Evolutionary conservation across 2,329 filamentous ascomycete genomes (phyloP), one percentile per base, ranked within the genome.

Genomic region (Ophiostoma australiae): DNA sequence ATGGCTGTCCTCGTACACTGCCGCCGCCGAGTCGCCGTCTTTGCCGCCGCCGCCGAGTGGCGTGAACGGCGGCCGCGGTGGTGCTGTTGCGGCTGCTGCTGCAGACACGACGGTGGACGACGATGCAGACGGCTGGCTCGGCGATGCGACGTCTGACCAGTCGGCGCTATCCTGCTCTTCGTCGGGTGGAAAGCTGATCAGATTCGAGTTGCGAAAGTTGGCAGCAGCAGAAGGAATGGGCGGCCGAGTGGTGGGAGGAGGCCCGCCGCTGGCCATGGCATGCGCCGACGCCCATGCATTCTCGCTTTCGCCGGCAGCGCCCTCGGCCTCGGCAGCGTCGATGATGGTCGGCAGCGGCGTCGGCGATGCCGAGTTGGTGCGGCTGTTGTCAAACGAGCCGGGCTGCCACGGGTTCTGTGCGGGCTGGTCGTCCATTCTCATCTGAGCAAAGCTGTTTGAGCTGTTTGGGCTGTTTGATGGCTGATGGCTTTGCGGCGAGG

Each of bases 351-450:
- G n/a, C 41, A 70, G 48, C n/a, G 72, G 65, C 10, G 35, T 41
- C n/a, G 65, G n/a, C n/a, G 65, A 63, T 3, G 58, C 69, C 76
- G 78, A 78, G 27, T 77, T 76, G 37, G 76, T 76, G 31, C 73
- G 77, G n/a, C 76, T 76, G 20, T 75, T 75, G 6, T 78, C 78
- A 0, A 75, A 72, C 15, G 78, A 68, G 0, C 79, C 77, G 0
- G 81, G 81, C 69, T 82, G 79, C 83, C 82, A 84, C 0, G 83
- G 82, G 70, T 84, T 84, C 7, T 67, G 66, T 52, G 77, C 81
- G 70, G 75, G 81, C 7, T 80, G 69, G 11, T 85, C 83, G 68
- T 79, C 78, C 6, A 85, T 74, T 61, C 76, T 79, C 69, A 85
- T 76, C 72, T 81, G 80, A 3, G 83, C 79, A 35, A 86, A 80